Evolutionary conservation across 768 basidiomycete genomes (phyloP), one percentile per base, ranked within the genome.

Genomic region (Tremella mesenterica): DNA sequence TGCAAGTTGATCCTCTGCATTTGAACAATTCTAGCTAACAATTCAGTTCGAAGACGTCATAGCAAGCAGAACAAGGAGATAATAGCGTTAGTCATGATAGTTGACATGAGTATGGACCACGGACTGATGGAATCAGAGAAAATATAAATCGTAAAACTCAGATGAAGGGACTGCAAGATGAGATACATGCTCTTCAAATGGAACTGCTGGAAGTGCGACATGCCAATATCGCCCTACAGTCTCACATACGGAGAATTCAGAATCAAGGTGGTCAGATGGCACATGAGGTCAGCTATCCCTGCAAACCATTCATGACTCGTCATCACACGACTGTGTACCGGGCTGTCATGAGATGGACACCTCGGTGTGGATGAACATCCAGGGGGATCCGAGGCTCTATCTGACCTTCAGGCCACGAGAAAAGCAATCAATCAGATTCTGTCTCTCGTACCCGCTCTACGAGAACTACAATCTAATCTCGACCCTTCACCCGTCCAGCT

Each of bases 51-150:
- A 20, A 23, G 38, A 23, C 25, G 48, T 31, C 54, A 55, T 33
- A 55, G 54, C 29, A 55, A 50, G 30, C 54, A 55, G 25, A 55
- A 55, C 39, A 55, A 41, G 28, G 54, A 55, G 30, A 55, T 55
- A n/a, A 49, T 55, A 6, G 39, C 26, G 54, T 55, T 9, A 41
- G 54, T 25, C n/a, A 34, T 34, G 13, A 47, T n/a, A 18, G 7
- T 25, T 20, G 18, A 14, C 39, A 7, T 18, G 14, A 16, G 31
- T 6, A 34, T 47, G 45, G 9, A 27, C 10, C 45, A 26, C 14
- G 45, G 23, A 12, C 16, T 27, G 4, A 26, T 12, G 16, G n/a
- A 4, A 18, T n/a, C 14, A 55, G 54, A 3, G 54, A 55, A 20
- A 55, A 55, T 33, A 34, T 29, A 13, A 55, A 49, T 44, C 54